Evolutionary conservation across 352 stramenopile genomes (phyloP).

Genomic region (Phytopythium litorale): DNA sequence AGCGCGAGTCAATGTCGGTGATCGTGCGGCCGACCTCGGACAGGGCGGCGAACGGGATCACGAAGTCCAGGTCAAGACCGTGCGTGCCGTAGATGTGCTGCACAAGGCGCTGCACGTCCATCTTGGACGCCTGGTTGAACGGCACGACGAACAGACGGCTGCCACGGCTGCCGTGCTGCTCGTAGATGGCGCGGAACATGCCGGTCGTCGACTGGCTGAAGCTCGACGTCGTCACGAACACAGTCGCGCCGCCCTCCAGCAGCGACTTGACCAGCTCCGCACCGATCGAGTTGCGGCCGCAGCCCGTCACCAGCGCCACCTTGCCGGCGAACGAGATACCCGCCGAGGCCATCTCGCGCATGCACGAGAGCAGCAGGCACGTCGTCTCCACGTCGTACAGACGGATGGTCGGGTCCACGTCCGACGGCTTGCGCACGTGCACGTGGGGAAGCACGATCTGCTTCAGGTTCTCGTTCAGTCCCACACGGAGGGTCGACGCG

Average conservation of each 20-base stretch:
- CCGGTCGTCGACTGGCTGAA: slow-evolving; percentile 51
- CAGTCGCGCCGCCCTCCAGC: slow-evolving; percentile 77
- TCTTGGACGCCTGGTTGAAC: slow-evolving; percentile 84
- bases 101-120: slow-evolving; percentile 67
- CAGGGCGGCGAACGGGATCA: slow-evolving; percentile 85
- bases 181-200: slow-evolving; percentile 80
- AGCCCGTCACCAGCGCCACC: slow-evolving; percentile 83
- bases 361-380: slow-evolving; percentile 69
- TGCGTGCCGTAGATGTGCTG: slow-evolving; percentile 81
- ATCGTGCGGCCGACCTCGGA: slow-evolving; percentile 80
- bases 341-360: slow-evolving; percentile 81
- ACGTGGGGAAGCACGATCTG: slow-evolving; percentile 67
- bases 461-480: slow-evolving; percentile 63
- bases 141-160: slow-evolving; percentile 76
- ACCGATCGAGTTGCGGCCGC: slow-evolving; percentile 82
- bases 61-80: slow-evolving; percentile 81
- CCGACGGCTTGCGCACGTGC: slow-evolving; percentile 70
- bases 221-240: slow-evolving; percentile 84
- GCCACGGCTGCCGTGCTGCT: slow-evolving; percentile 78
- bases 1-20: slow-evolving; percentile 69
- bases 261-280: slow-evolving; percentile 82
- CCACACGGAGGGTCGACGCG: slow-evolving; percentile 41
- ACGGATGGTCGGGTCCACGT: slow-evolving; percentile 74
- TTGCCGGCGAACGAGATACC: slow-evolving; percentile 85
- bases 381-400: slow-evolving; percentile 82